Percentiles rank a stretch among this genome's conserved stretches.
phyloP scores from a whole-genome alignment of 768 basidiomycete species.

The Psilocybe cubensis region DNA sequence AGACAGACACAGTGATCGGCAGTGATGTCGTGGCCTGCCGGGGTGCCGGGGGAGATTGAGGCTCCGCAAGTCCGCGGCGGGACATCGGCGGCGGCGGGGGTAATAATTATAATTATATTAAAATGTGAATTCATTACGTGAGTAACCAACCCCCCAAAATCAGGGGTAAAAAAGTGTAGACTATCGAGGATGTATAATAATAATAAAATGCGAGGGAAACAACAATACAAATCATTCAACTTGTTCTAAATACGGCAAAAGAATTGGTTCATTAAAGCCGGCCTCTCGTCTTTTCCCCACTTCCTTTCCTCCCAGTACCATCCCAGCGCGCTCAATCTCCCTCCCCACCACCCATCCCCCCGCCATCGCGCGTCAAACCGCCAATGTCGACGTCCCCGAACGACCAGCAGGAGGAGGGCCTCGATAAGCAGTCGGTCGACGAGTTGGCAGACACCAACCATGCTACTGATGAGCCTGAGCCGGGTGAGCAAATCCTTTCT shows the following conservation, averaged over 20 bases:
- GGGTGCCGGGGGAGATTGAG: conserved; percentile 22
- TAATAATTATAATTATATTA: conserved; percentile 1
- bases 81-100: conserved; percentile 18
- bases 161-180: conserved; percentile 57
- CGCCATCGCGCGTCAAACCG: conserved; percentile 30
- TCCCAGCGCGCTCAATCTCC: conserved; percentile 31
- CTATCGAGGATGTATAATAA: conserved; percentile 62
- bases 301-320: conserved; percentile 45
- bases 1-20: not conserved
- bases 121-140: conserved; percentile 57
- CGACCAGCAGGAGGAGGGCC: conserved; percentile 53
- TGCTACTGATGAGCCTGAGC: conserved; percentile 38
- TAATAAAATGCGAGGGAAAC: conserved; percentile 46
- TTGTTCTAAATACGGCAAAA: conserved; percentile 72
- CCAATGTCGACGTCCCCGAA: conserved; percentile 65
- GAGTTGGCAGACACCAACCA: conserved; percentile 56
- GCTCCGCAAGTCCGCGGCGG: conserved; percentile 25
- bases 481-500: conserved; percentile 36
- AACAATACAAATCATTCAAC: conserved; percentile 59
- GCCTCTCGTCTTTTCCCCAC: conserved; percentile 62
- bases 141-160: conserved; percentile 51
- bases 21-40: conserved; percentile 28
- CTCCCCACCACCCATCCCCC: conserved; percentile 26
- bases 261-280: conserved; percentile 79
- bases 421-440: conserved; percentile 60